phyloP scores from a whole-genome alignment of 73 alveolate genomes.

The Tetrahymena malaccensis region DNA sequence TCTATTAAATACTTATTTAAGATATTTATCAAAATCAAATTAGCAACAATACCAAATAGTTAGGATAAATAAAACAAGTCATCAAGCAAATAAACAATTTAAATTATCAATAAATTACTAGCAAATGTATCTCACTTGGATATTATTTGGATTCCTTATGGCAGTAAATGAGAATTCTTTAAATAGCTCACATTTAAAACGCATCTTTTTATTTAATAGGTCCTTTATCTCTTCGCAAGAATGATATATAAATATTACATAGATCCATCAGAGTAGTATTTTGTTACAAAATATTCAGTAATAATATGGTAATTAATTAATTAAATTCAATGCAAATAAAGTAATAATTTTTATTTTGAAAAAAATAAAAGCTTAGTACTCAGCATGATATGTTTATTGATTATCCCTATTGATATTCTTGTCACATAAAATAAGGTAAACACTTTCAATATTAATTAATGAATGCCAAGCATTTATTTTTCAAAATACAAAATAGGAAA shows the following conservation, averaged over 20 bases:
- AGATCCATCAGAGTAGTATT: neutral
- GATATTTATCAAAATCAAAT: neutral
- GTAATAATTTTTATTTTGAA: neutral
- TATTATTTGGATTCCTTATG: neutral
- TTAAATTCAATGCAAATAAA: neutral
- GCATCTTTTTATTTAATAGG: neutral
- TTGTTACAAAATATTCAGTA: neutral
- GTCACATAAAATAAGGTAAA: constrained; percentile 6
- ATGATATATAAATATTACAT: neutral
- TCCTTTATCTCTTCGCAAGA: neutral
- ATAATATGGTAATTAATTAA: neutral
- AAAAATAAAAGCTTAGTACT: constrained; percentile 30
- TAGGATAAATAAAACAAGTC: neutral
- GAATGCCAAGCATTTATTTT: neutral
- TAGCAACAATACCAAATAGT: neutral
- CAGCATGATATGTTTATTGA: constrained; percentile 44
- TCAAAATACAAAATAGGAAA: neutral
- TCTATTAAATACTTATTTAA: neutral
- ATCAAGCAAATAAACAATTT: neutral
- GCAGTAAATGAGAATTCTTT: neutral
- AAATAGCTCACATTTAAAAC: neutral
- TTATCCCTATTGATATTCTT: constrained; percentile 70
- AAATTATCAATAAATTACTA: neutral
- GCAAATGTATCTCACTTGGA: neutral
- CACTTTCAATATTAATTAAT: too few relatives aligned